phyloP scores from a whole-genome alignment of 1,284 basidiomycete species.

The Earliella scabrosa region DNA sequence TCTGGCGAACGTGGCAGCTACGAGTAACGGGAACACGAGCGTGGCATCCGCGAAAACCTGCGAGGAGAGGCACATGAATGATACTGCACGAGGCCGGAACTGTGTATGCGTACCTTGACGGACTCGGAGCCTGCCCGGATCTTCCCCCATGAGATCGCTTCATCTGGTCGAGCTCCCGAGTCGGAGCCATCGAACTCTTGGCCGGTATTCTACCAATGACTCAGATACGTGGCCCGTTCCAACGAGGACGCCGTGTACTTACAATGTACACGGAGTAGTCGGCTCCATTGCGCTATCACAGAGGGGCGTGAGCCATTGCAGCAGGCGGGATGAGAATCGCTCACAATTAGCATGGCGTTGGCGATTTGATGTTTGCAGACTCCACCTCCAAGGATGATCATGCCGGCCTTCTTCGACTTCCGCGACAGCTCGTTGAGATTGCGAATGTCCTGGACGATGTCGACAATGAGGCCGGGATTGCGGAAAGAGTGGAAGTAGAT shows the following conservation, averaged over 20 bases:
- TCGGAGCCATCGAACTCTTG: slow-evolving; percentile 99
- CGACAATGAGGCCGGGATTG: slow-evolving; percentile 86
- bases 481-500: slow-evolving; percentile 98
- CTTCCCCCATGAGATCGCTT: slow-evolving; percentile 99
- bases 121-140: slow-evolving; percentile 90
- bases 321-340: slow-evolving; percentile 23
- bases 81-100: background rate
- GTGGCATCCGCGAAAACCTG: slow-evolving; percentile 68
- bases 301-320: slow-evolving; percentile 10
- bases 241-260: too few relatives aligned
- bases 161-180: slow-evolving; percentile 95
- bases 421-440: slow-evolving; percentile 90
- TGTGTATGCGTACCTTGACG: slow-evolving; percentile 72
- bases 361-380: slow-evolving; percentile 99
- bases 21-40: slow-evolving; percentile 74
- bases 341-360: slow-evolving; percentile 98
- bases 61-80: background rate
- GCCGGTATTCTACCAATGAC: slow-evolving; percentile 98
- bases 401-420: slow-evolving; percentile 91
- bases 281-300: slow-evolving; percentile 88
- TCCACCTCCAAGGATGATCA: slow-evolving; percentile 98
- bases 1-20: slow-evolving; percentile 71
- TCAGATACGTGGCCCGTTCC: too few relatives aligned
- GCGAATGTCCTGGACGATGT: slow-evolving; percentile 96
- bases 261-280: slow-evolving; percentile 98